Base-by-base conservation (phyloP, 495 filamentous ascomycete genomes). In the Podospora didyma region DNA sequence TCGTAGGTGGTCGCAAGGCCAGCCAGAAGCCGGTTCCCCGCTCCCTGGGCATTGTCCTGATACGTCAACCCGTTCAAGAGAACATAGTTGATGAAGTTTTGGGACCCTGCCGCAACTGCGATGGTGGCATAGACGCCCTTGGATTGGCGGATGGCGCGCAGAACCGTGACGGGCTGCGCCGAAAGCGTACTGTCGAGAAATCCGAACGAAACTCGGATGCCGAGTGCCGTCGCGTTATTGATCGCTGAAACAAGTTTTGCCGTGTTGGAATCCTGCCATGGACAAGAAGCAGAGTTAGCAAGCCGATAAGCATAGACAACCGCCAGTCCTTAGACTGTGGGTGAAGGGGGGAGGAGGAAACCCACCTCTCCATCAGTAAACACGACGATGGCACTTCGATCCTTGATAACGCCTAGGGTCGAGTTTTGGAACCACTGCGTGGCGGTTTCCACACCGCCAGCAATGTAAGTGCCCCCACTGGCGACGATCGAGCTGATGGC, bases 161-260 rank as follows among this genome's bases (percentile, higher is more conserved):
- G 62, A 16, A 70, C 51, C 31, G 50, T 19, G 22, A 23, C 31
- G 23, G 61, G 56, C n/a, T 59, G 61, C 23, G 42, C 44, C 7
- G 53, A 55, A 17, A 47, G 41, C 3, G 22, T 28, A n/a, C 21
- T 14, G 21, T 61, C 59, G 17, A 70, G 58, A 34, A 69, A 73
- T 22, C 68, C 69, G 47, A 73, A 70, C 2, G 66, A 66, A 21
- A 69, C 69, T 14, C 71, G 66, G 28, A 72, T 63, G n/a, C 59
- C 62, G 1, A 59, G 52, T 12, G 49, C 54, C 2, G 58, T 58
- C 10, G 63, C 67, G 22, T 63, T 63, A 23, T 69, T 65, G 49
- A 75, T 67, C 39, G 57, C 49, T 11, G 61, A 51, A 17, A 70
- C 59, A 14, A 67, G 60, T 19, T 45, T 34, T 2, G 26, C 17